These are phyloP conservation scores for Sclerotinia spermophila DNA, from an alignment of 2,329 filamentous ascomycete species.

Conservation along the genomic window DNA sequence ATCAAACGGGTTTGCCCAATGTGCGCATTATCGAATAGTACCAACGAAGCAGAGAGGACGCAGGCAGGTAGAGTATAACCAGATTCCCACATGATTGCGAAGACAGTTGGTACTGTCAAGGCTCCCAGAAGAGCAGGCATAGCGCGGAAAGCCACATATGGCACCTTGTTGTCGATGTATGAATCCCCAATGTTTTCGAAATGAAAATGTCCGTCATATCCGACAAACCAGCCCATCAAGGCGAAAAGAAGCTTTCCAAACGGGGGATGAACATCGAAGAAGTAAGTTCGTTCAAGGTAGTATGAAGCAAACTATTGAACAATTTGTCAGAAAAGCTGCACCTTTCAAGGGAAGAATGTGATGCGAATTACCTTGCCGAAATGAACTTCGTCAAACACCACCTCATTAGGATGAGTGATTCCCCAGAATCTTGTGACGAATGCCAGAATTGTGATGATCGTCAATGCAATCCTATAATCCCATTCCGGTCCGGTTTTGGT, in stretches of 20 bases:
- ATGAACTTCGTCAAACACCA: constrained; percentile 98
- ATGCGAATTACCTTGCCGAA: constrained; percentile 80
- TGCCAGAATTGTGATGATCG: constrained; percentile 73
- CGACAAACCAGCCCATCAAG: constrained; percentile 94
- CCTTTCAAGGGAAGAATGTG: background rate
- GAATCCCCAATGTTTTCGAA: constrained; percentile 99
- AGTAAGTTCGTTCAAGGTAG: constrained; percentile 96
- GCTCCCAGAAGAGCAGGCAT: constrained; percentile 90
- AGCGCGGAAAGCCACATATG: constrained; percentile 92
- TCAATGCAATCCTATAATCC: constrained; percentile 79
- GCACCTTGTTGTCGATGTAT: constrained; percentile 94
- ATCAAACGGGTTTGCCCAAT: constrained; percentile 95
- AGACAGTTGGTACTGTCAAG: constrained; percentile 88
- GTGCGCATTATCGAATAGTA: constrained; percentile 96
- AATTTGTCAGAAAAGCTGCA: constrained; percentile 18
- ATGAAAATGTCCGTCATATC: constrained; percentile 94
- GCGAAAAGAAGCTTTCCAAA: constrained; percentile 98
- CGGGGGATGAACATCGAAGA: constrained; percentile 98
- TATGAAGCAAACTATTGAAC: constrained; percentile 63
- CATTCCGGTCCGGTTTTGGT: constrained; percentile 57
- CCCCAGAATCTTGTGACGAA: constrained; percentile 95
- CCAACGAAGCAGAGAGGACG: constrained; percentile 75
- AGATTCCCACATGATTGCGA: constrained; percentile 99
- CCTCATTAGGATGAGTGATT: constrained; percentile 90
- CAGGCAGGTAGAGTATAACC: constrained; percentile 94